These are phyloP conservation scores for Trichomonas gallinae DNA, from an alignment of 208 protist species.

Conservation along the genomic window DNA sequence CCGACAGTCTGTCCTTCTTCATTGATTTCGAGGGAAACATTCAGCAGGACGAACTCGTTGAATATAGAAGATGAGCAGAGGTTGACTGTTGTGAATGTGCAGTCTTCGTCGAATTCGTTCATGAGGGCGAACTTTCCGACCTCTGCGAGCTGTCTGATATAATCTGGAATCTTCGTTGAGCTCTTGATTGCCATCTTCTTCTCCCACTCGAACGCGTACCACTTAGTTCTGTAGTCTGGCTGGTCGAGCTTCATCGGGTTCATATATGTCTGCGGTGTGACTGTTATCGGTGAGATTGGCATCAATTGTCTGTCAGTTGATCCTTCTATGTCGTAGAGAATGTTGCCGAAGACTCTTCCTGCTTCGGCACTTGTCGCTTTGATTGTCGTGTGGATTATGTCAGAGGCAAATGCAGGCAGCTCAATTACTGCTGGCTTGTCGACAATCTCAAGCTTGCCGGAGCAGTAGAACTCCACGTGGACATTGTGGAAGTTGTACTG, in stretches of 20 bases:
- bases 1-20: background rate
- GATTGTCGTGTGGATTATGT: background rate
- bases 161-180: background rate
- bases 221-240: background rate
- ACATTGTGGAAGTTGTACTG: background rate
- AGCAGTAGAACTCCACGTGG: background rate
- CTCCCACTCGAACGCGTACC: constrained; percentile 22
- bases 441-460: background rate
- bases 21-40: background rate
- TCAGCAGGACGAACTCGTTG: background rate
- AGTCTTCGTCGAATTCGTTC: background rate
- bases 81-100: background rate
- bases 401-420: background rate
- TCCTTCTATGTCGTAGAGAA: background rate
- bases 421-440: background rate
- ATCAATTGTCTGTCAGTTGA: background rate
- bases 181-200: background rate
- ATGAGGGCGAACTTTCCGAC: background rate
- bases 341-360: background rate
- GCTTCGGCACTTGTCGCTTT: constrained; percentile 7
- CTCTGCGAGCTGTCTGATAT: background rate
- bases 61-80: background rate
- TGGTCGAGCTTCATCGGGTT: background rate
- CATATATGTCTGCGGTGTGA: background rate
- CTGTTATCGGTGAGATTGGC: background rate